phyloP scores from a whole-genome alignment of 2,329 filamentous ascomycete genomes.

The Ceratocystis harringtonii region DNA sequence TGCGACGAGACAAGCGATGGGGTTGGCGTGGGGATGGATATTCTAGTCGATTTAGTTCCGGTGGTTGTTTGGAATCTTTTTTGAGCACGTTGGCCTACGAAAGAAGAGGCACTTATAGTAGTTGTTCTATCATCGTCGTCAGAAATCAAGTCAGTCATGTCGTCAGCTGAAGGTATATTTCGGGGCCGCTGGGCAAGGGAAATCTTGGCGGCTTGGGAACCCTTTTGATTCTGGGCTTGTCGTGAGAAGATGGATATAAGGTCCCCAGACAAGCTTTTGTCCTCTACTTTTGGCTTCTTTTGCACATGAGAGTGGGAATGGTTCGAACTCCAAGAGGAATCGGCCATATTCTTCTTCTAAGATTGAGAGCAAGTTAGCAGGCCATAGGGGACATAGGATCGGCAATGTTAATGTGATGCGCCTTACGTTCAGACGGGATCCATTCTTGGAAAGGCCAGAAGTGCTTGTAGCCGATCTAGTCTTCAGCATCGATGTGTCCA shows the following conservation, averaged over 20 bases:
- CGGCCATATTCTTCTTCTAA: conserved; percentile 22
- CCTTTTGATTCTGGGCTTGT: conserved; percentile 37
- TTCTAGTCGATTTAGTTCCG: neutral
- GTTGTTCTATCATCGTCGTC: conserved; percentile 18
- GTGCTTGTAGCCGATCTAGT: conserved; percentile 27
- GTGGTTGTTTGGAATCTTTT: conserved; percentile 32
- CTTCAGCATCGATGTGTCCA: conserved; percentile 34
- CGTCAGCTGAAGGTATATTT: conserved; percentile 6
- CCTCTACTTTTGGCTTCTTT: conserved; percentile 32
- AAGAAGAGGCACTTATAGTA: conserved; percentile 32
- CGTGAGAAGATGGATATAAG: conserved; percentile 46
- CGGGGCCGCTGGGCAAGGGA: conserved; percentile 20
- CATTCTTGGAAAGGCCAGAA: conserved; percentile 29
- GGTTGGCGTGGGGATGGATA: conserved; percentile 19
- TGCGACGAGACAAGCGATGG: conserved; percentile 4
- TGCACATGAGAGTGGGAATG: conserved; percentile 27
- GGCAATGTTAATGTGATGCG: neutral
- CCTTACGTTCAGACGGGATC: conserved; percentile 19
- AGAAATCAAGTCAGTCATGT: conserved; percentile 41
- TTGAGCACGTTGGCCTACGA: conserved; percentile 40
- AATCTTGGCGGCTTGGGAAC: neutral
- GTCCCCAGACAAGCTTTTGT: conserved; percentile 41
- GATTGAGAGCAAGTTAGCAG: conserved; percentile 11
- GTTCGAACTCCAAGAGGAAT: conserved; percentile 33
- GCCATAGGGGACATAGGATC: neutral